Percentiles rank a stretch among this genome's conserved stretches.
Evolutionary conservation across 805 yeast genomes (phyloP).

Genomic region (Metschnikowia kofuensis): DNA sequence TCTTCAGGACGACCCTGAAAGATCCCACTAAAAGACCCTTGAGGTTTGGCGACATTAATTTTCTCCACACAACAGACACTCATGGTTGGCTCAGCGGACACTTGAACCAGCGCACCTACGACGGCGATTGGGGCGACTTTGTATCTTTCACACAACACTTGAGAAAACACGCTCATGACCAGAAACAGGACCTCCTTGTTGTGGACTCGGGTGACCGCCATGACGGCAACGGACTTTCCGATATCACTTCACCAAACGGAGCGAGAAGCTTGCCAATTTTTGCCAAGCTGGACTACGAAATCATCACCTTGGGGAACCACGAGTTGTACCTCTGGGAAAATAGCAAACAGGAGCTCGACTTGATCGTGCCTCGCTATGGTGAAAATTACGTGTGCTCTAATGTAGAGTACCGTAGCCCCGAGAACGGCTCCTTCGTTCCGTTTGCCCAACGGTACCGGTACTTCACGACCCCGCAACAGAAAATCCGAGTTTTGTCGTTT

Average conservation of each 20-base stretch:
- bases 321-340: constrained; percentile 73
- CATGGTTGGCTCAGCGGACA: constrained; percentile 98
- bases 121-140: constrained; percentile 93
- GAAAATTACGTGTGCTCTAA: constrained; percentile 69
- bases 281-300: constrained; percentile 63
- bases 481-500: constrained; percentile 57
- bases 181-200: constrained; percentile 62
- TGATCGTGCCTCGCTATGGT: constrained; percentile 55
- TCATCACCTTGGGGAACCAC: constrained; percentile 87
- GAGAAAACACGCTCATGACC: constrained; percentile 38
- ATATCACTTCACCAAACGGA: constrained; percentile 76
- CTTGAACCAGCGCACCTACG: constrained; percentile 67
- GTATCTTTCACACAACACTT: constrained; percentile 62
- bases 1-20: no score
- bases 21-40: constrained; percentile 5
- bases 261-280: constrained; percentile 58
- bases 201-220: constrained; percentile 92
- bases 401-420: constrained; percentile 48
- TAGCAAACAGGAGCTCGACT: constrained; percentile 61
- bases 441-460: constrained; percentile 68
- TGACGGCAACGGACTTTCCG: constrained; percentile 91
- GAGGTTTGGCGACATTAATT: constrained; percentile 57
- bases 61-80: constrained; percentile 93
- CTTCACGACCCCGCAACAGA: constrained; percentile 58
- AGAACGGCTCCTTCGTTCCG: constrained; percentile 30